These are phyloP conservation scores for Manihot esculenta DNA, from an alignment of 441 rosid species.

Conservation along the genomic window DNA sequence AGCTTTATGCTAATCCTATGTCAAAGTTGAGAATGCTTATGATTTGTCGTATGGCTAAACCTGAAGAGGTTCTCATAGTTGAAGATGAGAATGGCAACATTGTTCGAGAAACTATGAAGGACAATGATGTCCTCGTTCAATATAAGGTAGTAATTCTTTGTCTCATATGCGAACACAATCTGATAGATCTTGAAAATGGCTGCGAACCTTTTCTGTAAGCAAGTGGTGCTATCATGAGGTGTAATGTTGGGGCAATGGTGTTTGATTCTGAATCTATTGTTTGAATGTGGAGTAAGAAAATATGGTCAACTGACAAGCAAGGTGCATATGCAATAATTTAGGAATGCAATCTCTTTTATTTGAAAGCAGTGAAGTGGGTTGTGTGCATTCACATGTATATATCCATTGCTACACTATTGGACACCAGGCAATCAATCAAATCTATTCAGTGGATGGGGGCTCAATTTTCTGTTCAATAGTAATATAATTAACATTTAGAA, in stretches of 20 bases:
- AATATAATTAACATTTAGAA: background rate
- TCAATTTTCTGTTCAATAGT: background rate
- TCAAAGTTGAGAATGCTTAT: constrained; percentile 93
- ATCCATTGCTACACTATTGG: background rate
- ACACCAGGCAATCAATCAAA: background rate
- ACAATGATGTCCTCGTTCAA: constrained; percentile 99
- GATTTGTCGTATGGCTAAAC: constrained; percentile 99
- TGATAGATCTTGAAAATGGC: background rate
- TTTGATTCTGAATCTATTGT: background rate
- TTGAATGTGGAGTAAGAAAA: background rate
- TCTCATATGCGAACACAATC: constrained; percentile 5
- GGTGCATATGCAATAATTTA: background rate
- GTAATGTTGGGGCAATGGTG: background rate
- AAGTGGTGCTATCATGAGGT: background rate
- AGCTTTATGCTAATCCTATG: constrained; percentile 86
- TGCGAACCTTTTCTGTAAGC: background rate
- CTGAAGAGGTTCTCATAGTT: constrained; percentile 98
- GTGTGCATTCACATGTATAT: background rate
- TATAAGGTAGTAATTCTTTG: constrained; percentile 64
- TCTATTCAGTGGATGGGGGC: background rate
- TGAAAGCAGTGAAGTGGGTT: background rate
- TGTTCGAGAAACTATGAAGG: constrained; percentile 99
- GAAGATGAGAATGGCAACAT: constrained; percentile 99
- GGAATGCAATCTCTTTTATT: background rate
- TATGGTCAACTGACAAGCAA: background rate